phyloP scores from a whole-genome alignment of 768 basidiomycete genomes.

The Trichaptum fuscoviolaceum region DNA sequence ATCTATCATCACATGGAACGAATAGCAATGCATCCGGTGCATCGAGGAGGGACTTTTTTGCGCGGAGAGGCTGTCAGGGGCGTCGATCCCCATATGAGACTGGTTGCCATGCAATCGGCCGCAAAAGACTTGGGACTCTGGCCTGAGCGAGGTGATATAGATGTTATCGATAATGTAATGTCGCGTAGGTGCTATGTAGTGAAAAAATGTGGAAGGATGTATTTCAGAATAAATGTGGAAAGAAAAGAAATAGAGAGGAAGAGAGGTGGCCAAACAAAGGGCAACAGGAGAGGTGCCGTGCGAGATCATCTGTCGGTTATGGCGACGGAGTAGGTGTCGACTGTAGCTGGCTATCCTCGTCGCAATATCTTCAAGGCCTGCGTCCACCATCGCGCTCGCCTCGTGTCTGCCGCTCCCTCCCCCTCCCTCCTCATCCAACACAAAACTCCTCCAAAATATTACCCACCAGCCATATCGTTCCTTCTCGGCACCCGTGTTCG shows the following conservation, averaged over 20 bases:
- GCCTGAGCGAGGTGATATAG: not conserved
- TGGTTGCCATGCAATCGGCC: conserved; percentile 1
- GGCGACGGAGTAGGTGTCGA: not conserved
- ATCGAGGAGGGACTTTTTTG: not conserved
- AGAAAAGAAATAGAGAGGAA: not conserved
- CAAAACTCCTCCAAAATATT: not conserved
- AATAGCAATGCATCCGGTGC: conserved; percentile 22
- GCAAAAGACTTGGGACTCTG: not conserved
- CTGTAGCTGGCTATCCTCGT: not conserved
- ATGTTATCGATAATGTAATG: not conserved
- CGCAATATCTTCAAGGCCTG: not conserved
- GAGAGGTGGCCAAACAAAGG: not conserved
- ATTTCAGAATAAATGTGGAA: not conserved
- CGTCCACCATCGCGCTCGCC: not conserved
- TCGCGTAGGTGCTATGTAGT: not conserved
- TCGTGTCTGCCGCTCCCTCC: conserved; percentile 1
- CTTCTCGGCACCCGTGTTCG: conserved; percentile 52
- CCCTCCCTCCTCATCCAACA: not conserved
- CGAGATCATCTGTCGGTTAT: not conserved
- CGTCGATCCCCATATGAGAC: not conserved
- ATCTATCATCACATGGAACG: conserved; percentile 71
- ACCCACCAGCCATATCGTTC: conserved; percentile 57
- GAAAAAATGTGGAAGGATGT: not conserved
- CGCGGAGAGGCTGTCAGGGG: not conserved
- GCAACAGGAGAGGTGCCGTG: not conserved